A percentile compares a stretch with the other conserved stretches of the same genome.
phyloP scores from a whole-genome alignment of 2,329 filamentous ascomycete genomes.

The Colletotrichum echinochloae region DNA sequence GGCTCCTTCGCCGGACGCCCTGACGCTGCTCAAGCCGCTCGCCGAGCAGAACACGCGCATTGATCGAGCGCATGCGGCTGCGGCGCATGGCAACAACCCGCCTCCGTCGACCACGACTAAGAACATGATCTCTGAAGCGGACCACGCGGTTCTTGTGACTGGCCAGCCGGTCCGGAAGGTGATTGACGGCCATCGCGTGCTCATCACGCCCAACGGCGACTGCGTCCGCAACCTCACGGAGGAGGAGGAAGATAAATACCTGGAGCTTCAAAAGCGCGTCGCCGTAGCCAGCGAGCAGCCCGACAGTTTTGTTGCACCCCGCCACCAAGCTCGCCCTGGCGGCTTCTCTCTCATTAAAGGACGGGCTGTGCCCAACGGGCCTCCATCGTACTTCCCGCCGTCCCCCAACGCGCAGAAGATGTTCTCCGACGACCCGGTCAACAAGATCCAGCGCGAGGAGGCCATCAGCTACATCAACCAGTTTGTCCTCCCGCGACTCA shows the following conservation, averaged over 20 bases:
- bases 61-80: conserved; percentile 21
- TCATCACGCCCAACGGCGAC: conserved; percentile 81
- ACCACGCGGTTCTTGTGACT: conserved; percentile 65
- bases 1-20: conserved; percentile 45
- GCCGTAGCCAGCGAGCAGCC: conserved; percentile 63
- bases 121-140: conserved; percentile 63
- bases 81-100: conserved; percentile 21
- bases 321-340: conserved; percentile 64
- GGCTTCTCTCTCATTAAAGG: conserved; percentile 74
- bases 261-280: conserved; percentile 74
- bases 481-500: conserved; percentile 72
- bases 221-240: conserved; percentile 78
- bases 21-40: conserved; percentile 54
- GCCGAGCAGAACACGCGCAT: conserved; percentile 41
- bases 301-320: conserved; percentile 66
- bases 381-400: conserved; percentile 70
- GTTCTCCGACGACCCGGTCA: conserved; percentile 66
- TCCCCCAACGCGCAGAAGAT: conserved; percentile 55
- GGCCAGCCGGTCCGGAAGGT: conserved; percentile 72
- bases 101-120: conserved; percentile 51
- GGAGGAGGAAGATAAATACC: conserved; percentile 77
- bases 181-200: conserved; percentile 73
- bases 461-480: conserved; percentile 77
- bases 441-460: conserved; percentile 75
- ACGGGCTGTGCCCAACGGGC: conserved; percentile 72